Percentiles rank a stretch among this genome's conserved stretches.
Conservation (phyloP, 192 early-diverging fungal genomes). For the Physocladia obscura region DNA sequence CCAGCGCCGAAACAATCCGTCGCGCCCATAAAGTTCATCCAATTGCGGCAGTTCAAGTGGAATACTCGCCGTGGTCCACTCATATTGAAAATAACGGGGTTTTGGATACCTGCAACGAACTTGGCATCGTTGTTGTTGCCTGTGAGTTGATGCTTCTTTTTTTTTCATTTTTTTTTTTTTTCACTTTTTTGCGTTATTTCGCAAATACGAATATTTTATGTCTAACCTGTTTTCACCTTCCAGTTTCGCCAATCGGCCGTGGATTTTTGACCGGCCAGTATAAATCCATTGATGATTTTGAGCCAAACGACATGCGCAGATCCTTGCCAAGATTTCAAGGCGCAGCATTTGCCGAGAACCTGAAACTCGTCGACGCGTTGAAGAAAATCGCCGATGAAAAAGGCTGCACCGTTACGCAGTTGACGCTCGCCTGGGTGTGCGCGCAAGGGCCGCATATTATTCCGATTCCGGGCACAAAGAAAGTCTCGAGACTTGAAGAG, state of each 20-base stretch:
- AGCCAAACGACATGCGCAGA: slow-evolving; percentile 47
- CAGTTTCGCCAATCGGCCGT: slow-evolving; percentile 66
- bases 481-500: slow-evolving; percentile 31
- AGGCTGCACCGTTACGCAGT: slow-evolving; percentile 45
- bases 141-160: background rate
- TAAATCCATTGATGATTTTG: slow-evolving; percentile 52
- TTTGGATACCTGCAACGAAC: slow-evolving; percentile 66
- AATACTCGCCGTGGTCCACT: slow-evolving; percentile 49
- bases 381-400: slow-evolving; percentile 46
- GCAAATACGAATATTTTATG: slow-evolving; percentile 18
- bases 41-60: slow-evolving; percentile 52
- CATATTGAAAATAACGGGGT: slow-evolving; percentile 64
- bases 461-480: slow-evolving; percentile 60
- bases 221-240: background rate
- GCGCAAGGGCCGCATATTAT: slow-evolving; percentile 45
- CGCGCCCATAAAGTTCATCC: slow-evolving; percentile 65
- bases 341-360: slow-evolving; percentile 55
- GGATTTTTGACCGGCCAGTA: slow-evolving; percentile 68
- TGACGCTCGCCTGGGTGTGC: slow-evolving; percentile 62
- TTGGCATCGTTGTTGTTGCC: slow-evolving; percentile 59
- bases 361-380: slow-evolving; percentile 57
- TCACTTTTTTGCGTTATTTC: background rate
- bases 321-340: slow-evolving; percentile 52
- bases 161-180: background rate
- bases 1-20: slow-evolving; percentile 52